Base-by-base conservation (phyloP, 352 stramenopile genomes). In the Pythium insidiosum region DNA sequence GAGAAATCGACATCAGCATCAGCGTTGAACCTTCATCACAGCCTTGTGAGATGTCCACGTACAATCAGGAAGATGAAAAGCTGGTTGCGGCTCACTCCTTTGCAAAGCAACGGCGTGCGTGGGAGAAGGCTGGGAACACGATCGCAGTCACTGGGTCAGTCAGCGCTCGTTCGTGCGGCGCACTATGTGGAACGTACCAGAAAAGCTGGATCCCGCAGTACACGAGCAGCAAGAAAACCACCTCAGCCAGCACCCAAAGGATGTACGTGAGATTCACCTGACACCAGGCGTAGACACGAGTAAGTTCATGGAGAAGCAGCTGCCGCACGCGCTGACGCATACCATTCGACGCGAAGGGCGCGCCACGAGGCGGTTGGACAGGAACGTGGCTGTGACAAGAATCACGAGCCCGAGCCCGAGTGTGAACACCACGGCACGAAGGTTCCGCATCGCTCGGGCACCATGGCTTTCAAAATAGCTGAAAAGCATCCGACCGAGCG, bases 21-120 rank as follows among this genome's bases (percentile, higher is more conserved):
- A n/a, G n/a, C n/a, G n/a, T n/a, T n/a, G n/a, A n/a, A n/a, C n/a
- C n/a, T n/a, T n/a, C n/a, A n/a, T n/a, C n/a, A n/a, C n/a, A n/a
- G n/a, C n/a, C n/a, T 44, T 22, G 12, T 2, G 26, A 36, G 1
- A 55, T n/a, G n/a, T n/a, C n/a, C n/a, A n/a, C 63, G 28, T 64
- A 89, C 77, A 47, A 88, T 47, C 42, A 93, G 58, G 41, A 93
- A 93, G 41, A 90, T 53, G 44, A 90, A 89, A 43, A 93, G 68
- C 56, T 90, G 78, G 61, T 89, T 93, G 57, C 68, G 73, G 42
- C 80, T 88, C 35, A 87, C 63, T 50, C 80, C 80, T 20, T 69
- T 54, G 47, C 75, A 93, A 5, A 93, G 49, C 19, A 88, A 38
- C 12, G 78, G 77, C 15, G 71, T 72, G 25, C 71, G 66, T 4